Evolutionary conservation across 2,329 filamentous ascomycete species (phyloP), one percentile per base, ranked within the genome.

Genomic region (Fusarium buharicum): DNA sequence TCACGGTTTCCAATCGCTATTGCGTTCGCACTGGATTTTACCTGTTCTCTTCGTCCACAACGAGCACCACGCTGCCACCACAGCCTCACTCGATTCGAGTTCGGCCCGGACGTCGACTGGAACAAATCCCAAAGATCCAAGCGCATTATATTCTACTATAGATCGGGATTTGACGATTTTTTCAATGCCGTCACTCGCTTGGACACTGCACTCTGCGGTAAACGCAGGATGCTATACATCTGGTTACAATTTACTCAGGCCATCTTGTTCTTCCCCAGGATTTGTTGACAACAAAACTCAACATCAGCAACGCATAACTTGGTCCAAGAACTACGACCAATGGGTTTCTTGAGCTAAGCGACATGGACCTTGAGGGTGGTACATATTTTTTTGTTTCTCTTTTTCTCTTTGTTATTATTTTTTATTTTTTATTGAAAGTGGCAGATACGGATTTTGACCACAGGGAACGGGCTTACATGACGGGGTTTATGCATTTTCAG

Each of bases 401-500:
- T 64, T 66, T 55, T 64, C 52, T 47, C 52, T 49, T 51, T 51
- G 57, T 67, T 66, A 24, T 24, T 24, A 24, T 58, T 63, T 48
- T 67, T 66, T 65, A 40, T 67, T 67, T 49, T 64, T 67, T 67
- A 49, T 64, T 59, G 44, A 48, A 62, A 46, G 64, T 66, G 57
- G 65, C 59, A 63, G 57, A 66, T 34, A 49, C 33, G 57, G 50
- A 39, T 52, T 53, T 61, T 59, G 65, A 57, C 53, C 56, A 66
- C 59, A 55, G 63, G 71, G 72, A 74, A 73, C 60, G 68, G 70
- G 59, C 46, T 64, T 59, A 73, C 58, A 76, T 58, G 73, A 76
- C 51, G 68, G 67, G 67, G 67, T 66, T 75, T 62, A 73, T 76
- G 76, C 76, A 78, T 78, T 73, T 69, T 73, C 64, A 76, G 74